phyloP scores from a whole-genome alignment of 305 asterid genomes.

The Fraxinus ornus region DNA sequence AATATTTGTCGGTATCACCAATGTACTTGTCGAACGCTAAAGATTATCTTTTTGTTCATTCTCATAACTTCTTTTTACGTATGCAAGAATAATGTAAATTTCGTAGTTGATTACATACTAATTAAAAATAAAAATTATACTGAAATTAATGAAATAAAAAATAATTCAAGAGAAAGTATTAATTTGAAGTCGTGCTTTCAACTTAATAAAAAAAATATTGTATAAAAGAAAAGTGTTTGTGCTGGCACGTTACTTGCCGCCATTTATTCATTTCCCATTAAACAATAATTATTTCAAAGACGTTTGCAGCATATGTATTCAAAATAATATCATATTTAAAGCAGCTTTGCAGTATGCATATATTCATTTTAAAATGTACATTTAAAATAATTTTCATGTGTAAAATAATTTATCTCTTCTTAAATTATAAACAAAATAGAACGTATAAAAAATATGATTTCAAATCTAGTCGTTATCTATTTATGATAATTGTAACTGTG shows the following conservation, averaged over 20 bases:
- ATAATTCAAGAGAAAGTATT: background rate
- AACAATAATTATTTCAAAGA: background rate
- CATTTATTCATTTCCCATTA: background rate
- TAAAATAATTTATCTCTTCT: background rate
- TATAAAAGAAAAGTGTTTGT: background rate
- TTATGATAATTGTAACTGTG: background rate
- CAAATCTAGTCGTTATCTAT: background rate
- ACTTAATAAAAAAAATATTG: background rate
- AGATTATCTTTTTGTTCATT: background rate
- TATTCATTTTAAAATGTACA: background rate
- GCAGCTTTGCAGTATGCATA: background rate
- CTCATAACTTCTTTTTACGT: background rate
- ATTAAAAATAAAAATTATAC: background rate
- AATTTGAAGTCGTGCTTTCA: background rate
- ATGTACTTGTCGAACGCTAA: background rate
- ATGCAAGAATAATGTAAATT: background rate
- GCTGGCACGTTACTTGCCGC: background rate
- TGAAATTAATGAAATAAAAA: background rate
- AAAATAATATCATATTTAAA: background rate
- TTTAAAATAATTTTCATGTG: background rate
- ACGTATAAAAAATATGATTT: background rate
- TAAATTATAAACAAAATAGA: background rate
- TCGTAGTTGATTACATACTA: background rate
- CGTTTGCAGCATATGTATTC: background rate
- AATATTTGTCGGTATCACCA: background rate